Evolutionary conservation across 331 rosid genomes (phyloP).

Genomic region (Quercus lobata): DNA sequence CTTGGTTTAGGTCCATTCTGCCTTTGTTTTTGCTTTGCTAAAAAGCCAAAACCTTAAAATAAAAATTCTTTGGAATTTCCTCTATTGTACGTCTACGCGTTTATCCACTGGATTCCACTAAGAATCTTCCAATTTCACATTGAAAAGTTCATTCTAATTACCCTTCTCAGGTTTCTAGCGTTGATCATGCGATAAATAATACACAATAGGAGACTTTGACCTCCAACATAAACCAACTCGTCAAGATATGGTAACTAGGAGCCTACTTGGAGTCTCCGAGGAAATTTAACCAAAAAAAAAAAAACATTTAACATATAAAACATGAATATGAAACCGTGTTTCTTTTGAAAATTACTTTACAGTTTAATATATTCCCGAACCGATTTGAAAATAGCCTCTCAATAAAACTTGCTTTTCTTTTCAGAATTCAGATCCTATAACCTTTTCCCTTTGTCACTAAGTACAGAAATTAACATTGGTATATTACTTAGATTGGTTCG

Average conservation of each 20-base stretch:
- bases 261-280: too few species aligned
- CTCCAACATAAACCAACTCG: neutral
- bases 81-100: slow-evolving; percentile 7
- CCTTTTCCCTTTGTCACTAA: too few species aligned
- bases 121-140: neutral
- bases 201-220: neutral
- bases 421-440: too few species aligned
- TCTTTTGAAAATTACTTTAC: too few species aligned
- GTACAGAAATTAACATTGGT: too few species aligned
- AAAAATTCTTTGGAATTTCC: neutral
- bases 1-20: neutral
- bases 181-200: neutral
- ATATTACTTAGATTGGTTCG: too few species aligned
- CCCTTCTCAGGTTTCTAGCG: slow-evolving; percentile 5
- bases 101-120: neutral
- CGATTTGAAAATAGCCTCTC: too few species aligned
- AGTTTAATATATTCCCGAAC: too few species aligned
- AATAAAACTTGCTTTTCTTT: too few species aligned
- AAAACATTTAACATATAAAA: too few species aligned
- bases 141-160: neutral
- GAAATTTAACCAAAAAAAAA: too few species aligned
- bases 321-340: too few species aligned
- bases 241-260: neutral
- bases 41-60: neutral
- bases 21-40: neutral